Evolutionary conservation across 495 filamentous ascomycete genomes (phyloP), one percentile per base, ranked within the genome.

Genomic region (Hypoxylon lienhwacheense): DNA sequence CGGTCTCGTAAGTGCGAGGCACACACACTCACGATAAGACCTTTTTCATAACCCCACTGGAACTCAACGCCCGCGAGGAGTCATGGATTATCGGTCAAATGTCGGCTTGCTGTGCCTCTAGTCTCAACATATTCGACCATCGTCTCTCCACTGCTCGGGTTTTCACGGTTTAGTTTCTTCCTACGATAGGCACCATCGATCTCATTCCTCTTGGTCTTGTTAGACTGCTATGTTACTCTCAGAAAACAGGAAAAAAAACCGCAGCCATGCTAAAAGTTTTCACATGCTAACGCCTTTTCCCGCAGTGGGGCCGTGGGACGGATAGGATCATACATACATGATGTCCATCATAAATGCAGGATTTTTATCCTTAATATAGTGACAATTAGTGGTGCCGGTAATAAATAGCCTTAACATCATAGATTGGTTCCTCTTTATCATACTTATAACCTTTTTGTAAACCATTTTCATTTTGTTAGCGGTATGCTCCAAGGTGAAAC

Each of bases 111-210:
- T 56, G 39, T 42, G 24, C 35, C 7, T 54, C 54, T 63, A 53
- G 54, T 47, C 47, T 61, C 43, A 49, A 56, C 42, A 15, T 39
- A 33, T n/a, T 54, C 48, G 54, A 40, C 44, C 48, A 54, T 43
- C 53, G 43, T 49, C 53, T 47, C 59, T 63, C 59, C 59, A 63
- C 59, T 53, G 25, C 47, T 63, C 59, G 59, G 59, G 49, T 53
- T 35, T 62, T 45, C 59, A 41, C 59, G 59, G 59, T 49, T 21
- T 33, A 63, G 54, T 63, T 57, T 49, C 15, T 58, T 54, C 40
- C 33, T 39, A 31, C 52, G 53, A 48, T 19, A 43, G 44, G 48
- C 49, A 20, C 42, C 28, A 45, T 41, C 31, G 53, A 44, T 28
- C 24, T 56, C 47, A n/a, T n/a, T n/a, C n/a, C n/a, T n/a, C n/a